Conservation (phyloP, 345 rosid genomes). For the Linum lewisii region DNA sequence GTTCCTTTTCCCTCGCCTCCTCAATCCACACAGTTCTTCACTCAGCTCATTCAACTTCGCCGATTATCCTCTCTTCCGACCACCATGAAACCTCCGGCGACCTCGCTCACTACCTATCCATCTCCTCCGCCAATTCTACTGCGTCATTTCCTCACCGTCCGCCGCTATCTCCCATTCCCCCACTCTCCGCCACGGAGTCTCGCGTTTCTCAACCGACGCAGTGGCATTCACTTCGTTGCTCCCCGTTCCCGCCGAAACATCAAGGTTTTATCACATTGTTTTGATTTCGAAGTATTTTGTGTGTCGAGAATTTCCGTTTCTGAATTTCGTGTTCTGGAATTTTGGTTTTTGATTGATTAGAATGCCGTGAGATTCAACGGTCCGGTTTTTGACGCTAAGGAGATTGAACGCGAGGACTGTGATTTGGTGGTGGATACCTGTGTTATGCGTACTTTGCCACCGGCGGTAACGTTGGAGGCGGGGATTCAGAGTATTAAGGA, state of each 20-base stretch:
- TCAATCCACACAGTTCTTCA: neutral
- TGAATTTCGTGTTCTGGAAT: neutral
- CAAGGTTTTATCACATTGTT: conserved; percentile 8
- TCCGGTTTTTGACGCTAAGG: conserved; percentile 29
- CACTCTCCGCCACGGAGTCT: conserved; percentile 4
- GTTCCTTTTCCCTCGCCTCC: neutral
- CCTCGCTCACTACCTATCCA: neutral
- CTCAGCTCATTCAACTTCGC: neutral
- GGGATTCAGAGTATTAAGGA: conserved; percentile 50
- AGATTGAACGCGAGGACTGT: conserved; percentile 29
- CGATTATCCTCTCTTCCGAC: neutral
- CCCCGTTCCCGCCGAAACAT: neutral
- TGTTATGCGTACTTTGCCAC: conserved; percentile 57
- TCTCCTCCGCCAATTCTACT: neutral
- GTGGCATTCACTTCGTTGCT: conserved; percentile 8
- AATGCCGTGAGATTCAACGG: conserved; percentile 46
- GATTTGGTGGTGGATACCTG: conserved; percentile 52
- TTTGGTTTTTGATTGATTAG: conserved; percentile 15
- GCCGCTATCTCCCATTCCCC: neutral
- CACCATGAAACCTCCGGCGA: neutral
- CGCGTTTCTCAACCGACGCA: conserved; percentile 12
- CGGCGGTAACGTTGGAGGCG: conserved; percentile 66
- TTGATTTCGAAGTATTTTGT: neutral
- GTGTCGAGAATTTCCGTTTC: neutral
- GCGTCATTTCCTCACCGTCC: neutral